Conservation (phyloP, 2,329 filamentous ascomycete genomes). For the Onygena corvina region DNA sequence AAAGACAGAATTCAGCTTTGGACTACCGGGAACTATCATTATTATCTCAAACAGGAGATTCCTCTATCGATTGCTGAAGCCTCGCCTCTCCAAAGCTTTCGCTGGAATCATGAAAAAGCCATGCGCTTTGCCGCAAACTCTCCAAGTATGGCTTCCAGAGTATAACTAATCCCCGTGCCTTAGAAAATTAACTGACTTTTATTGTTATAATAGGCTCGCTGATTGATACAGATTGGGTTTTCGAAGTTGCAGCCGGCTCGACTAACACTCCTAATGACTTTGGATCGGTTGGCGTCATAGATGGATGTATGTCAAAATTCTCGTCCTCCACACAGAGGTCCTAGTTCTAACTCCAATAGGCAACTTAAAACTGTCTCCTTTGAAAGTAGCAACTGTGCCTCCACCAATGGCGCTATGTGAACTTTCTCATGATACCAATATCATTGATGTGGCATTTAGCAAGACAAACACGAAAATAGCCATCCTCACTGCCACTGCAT, state of each 20-base stretch:
- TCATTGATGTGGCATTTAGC: constrained; percentile 64
- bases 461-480: constrained; percentile 53
- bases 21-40: constrained; percentile 97
- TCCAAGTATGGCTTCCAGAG: constrained; percentile 31
- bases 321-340: neutral
- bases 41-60: constrained; percentile 91
- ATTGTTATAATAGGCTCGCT: constrained; percentile 35
- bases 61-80: constrained; percentile 28
- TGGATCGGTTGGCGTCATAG: constrained; percentile 70
- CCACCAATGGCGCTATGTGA: constrained; percentile 86
- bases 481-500: constrained; percentile 53
- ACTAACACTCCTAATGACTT: constrained; percentile 60
- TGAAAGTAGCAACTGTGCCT: constrained; percentile 72
- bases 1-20: constrained; percentile 72
- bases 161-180: constrained; percentile 10
- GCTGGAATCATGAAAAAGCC: constrained; percentile 79
- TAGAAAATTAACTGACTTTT: too few relatives aligned
- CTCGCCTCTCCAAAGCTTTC: constrained; percentile 23
- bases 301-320: constrained; percentile 48
- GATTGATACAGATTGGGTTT: constrained; percentile 54
- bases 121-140: constrained; percentile 52
- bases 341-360: constrained; percentile 27
- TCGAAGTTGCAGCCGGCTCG: constrained; percentile 56
- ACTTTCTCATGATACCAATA: constrained; percentile 48
- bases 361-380: constrained; percentile 68